Percentiles rank a stretch among this genome's conserved stretches.
Evolutionary conservation across 495 filamentous ascomycete species (phyloP).

Genomic region (Bacidia gigantensis): DNA sequence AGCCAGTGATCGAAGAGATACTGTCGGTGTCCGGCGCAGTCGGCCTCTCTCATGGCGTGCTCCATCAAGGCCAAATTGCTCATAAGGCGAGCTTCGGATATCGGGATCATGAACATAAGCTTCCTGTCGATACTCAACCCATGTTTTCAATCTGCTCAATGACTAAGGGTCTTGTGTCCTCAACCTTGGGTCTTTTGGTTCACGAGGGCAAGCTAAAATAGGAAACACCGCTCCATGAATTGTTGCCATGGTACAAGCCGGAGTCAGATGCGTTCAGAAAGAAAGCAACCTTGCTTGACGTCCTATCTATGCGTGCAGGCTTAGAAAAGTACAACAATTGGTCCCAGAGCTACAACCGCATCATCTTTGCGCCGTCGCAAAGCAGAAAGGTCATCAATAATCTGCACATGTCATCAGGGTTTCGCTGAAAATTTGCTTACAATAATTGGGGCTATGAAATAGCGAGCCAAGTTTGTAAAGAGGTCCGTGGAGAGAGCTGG

Average conservation of each 20-base stretch:
- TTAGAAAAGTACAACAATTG: not conserved
- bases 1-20: not conserved
- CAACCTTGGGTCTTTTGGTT: constrained; percentile 24
- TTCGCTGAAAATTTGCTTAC: constrained; percentile 12
- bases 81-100: constrained; percentile 20
- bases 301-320: not conserved
- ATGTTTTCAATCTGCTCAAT: constrained; percentile 27
- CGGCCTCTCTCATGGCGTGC: constrained; percentile 16
- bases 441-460: constrained; percentile 1
- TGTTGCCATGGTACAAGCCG: not conserved
- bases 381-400: constrained; percentile 10
- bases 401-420: constrained; percentile 16
- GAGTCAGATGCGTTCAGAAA: not conserved
- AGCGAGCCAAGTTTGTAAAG: not conserved
- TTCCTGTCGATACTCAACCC: constrained; percentile 18
- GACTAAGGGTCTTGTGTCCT: constrained; percentile 26
- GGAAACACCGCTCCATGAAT: not conserved
- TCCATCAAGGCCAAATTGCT: constrained; percentile 18
- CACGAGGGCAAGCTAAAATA: not conserved
- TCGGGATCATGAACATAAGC: constrained; percentile 13
- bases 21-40: not conserved
- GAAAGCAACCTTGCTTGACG: not conserved
- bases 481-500: constrained; percentile 8
- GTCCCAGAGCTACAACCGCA: not conserved
- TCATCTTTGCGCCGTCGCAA: not conserved